phyloP scores from a whole-genome alignment of 805 yeast species.

The Ogataea dorogensis region DNA sequence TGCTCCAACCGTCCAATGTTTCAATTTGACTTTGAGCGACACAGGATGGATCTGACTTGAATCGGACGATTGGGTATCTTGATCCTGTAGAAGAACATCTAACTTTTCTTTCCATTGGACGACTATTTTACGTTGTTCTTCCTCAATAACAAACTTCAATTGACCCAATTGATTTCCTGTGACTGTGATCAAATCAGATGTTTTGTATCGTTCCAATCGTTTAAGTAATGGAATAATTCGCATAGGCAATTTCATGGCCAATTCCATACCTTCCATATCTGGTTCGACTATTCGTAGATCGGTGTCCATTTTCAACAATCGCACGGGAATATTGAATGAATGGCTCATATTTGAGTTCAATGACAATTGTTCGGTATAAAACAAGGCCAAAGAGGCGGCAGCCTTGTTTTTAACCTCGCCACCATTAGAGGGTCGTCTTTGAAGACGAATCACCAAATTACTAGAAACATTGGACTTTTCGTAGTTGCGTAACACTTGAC shows the following conservation, averaged over 20 bases:
- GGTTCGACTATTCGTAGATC: constrained; percentile 64
- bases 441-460: constrained; percentile 51
- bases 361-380: constrained; percentile 47
- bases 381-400: constrained; percentile 52
- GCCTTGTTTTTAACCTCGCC: constrained; percentile 27
- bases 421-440: constrained; percentile 34
- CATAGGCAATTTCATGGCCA: constrained; percentile 51
- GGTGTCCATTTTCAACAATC: constrained; percentile 53
- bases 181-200: constrained; percentile 48
- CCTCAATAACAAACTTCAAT: constrained; percentile 51
- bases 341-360: constrained; percentile 52
- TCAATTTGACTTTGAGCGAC: constrained; percentile 51
- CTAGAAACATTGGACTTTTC: constrained; percentile 50
- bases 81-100: constrained; percentile 38
- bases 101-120: constrained; percentile 59
- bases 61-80: constrained; percentile 12
- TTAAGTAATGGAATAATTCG: constrained; percentile 54
- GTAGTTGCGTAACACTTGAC: constrained; percentile 55
- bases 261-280: constrained; percentile 49
- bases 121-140: constrained; percentile 53
- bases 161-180: constrained; percentile 49
- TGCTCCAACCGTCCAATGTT: constrained; percentile 69
- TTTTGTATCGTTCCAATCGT: constrained; percentile 65
- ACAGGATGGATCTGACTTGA: constrained; percentile 30
- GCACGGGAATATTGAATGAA: constrained; percentile 69